These are phyloP conservation scores for Lactarius psammicola DNA, from an alignment of 768 basidiomycete genomes.

Conservation along the genomic window DNA sequence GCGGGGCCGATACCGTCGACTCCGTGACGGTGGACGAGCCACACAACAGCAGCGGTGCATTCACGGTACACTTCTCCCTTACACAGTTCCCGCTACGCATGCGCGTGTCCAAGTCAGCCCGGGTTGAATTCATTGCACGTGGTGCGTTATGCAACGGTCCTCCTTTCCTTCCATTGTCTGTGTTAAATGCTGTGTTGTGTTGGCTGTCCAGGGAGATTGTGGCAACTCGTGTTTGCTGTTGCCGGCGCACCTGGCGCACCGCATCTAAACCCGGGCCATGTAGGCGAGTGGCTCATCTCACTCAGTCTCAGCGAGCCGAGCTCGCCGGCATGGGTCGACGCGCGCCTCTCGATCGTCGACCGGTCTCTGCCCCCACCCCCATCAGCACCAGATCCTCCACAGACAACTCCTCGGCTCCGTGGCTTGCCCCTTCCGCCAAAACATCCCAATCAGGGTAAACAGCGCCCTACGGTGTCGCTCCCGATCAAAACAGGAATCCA, in stretches of 20 bases:
- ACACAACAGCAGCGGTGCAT: conserved; percentile 49
- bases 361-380: conserved; percentile 1
- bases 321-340: conserved; percentile 21
- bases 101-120: conserved; percentile 54
- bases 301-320: conserved; percentile 23
- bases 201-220: conserved; percentile 20
- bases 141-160: conserved; percentile 34
- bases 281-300: conserved; percentile 24
- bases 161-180: not conserved
- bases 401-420: not conserved
- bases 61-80: conserved; percentile 51
- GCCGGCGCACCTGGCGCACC: conserved; percentile 5
- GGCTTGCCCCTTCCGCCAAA: conserved; percentile 11
- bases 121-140: conserved; percentile 64
- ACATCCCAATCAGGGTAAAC: conserved; percentile 6
- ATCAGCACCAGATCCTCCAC: not conserved
- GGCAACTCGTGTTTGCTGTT: conserved; percentile 22
- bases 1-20: conserved; percentile 37
- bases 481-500: conserved; percentile 7
- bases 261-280: not conserved
- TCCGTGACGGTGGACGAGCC: conserved; percentile 55
- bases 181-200: not conserved
- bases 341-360: conserved; percentile 15
- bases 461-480: not conserved
- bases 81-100: conserved; percentile 70